Evolutionary conservation across 495 filamentous ascomycete genomes (phyloP), one percentile per base, ranked within the genome.

Genomic region (Stereocaulon alpinum): DNA sequence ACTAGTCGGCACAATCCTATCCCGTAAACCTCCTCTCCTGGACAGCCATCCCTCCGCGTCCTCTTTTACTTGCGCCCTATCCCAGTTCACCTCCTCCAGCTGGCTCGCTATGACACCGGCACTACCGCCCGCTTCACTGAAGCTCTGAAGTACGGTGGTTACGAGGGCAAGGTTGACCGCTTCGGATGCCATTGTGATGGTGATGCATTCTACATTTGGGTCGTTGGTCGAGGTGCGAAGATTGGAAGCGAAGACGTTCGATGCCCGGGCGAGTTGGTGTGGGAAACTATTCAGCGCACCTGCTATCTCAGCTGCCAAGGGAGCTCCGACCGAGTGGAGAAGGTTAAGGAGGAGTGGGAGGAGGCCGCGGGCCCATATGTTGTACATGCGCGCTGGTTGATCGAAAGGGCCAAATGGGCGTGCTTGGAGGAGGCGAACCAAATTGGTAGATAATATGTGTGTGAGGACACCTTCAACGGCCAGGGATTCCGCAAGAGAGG

Each of bases 281-380:
- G 86, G 83, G 66, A 93, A 95, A 65, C 87, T 84, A 64, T 89
- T 91, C 18, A 97, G 80, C 70, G 96, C 94, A 49, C 83, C 82
- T 2, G 86, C 81, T 24, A 96, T 83, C 64, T 98, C 94, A 0
- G 84, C 82, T 2, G 90, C 89, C 63, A 87, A 79, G 3, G 88
- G 81, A 1, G 83, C 75, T 22, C 89, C 87, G 27, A 97, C 83
- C 30, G 88, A 82, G 62, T 83, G 81, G 42, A 98, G 82, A 37
- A 98, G 77, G 68, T 96, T 96, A 40, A 98, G 78, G n/a, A 91
- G 83, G 12, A 98, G 71, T 0, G 93, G 92, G 1, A 98, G 77
- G 59, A 98, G 78, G 3, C 90, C 92, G 44, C 85, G 83, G 11
- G 83, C 82, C 93, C 93, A 98, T 67, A 97, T 92, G 30, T 78